Evolutionary conservation across 1,139 yeast genomes (phyloP), one percentile per base, ranked within the genome.

Genomic region (Pichia inconspicua): DNA sequence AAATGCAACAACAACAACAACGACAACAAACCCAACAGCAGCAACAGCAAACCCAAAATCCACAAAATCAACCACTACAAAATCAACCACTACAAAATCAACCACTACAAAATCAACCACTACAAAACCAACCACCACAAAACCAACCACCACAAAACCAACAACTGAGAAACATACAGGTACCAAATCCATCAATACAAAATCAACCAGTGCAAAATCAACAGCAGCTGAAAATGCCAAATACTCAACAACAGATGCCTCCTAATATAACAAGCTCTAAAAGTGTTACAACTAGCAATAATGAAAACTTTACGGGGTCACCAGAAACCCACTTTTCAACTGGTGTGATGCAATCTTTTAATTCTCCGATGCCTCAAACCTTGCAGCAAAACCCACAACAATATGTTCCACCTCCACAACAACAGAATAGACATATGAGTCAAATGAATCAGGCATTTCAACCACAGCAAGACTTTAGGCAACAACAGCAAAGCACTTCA

Each of bases 1-100:
- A 50, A 27, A 59, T 56, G 32, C 63, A 55, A 47, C 57, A 52
- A 30, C 64, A 58, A 43, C 53, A 51, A 41, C 63, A 49, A 31
- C 53, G 37, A 22, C 54, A 45, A 19, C 56, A 51, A 34, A 58
- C 51, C 34, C 54, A 45, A 41, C 57, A 41, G 40, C 56, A 49
- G 30, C 40, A 19, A 7, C 57, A 48, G 43, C 53, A 40, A 39
- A 3, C 6, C 6, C 59, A 50, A 39, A 54, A 43, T 25, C 51
- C 5, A 22, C 22, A 5, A 22, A 22, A 22, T 5, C 22, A 22
- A 22, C 22, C 22, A 22, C 4, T 22, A 22, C 22, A 4, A 22
- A 22, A 22, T 4, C 22, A 22, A 22, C 22, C 22, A 22, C 5
- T 22, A 22, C 22, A 5, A 22, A 22, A 22, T 5, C 22, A 22